Percentiles rank a stretch among this genome's conserved stretches.
These are phyloP conservation scores for Berberis vulgaris DNA, from an alignment of 164 flowering plant species.

Conservation along the genomic window DNA sequence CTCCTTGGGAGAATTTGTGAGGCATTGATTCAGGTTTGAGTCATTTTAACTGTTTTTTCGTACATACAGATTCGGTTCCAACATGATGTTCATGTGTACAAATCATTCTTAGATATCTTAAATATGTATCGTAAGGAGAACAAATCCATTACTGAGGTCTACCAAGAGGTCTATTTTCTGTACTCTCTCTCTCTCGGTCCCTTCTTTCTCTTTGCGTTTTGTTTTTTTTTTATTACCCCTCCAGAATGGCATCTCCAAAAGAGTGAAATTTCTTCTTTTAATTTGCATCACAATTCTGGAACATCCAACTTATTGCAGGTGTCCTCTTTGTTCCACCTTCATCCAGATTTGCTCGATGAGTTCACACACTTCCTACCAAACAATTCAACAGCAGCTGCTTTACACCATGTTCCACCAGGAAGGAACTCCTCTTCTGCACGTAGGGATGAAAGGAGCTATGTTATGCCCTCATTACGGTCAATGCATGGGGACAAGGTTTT, in stretches of 20 bases:
- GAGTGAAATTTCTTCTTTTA: not conserved
- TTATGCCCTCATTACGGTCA: slow-evolving; percentile 35
- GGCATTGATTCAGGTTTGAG: not conserved
- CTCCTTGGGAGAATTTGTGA: not conserved
- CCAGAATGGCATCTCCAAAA: not conserved
- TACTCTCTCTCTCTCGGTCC: not conserved
- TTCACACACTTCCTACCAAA: slow-evolving; percentile 74
- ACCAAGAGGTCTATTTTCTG: slow-evolving; percentile 51
- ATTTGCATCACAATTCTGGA: not conserved
- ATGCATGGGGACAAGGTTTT: slow-evolving; percentile 46
- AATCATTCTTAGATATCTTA: slow-evolving; percentile 80
- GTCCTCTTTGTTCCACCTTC: slow-evolving; percentile 46
- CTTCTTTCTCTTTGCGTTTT: not conserved
- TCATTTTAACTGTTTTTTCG: slow-evolving; percentile 2
- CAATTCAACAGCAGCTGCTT: slow-evolving; percentile 30
- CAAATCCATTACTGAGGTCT: slow-evolving; percentile 73
- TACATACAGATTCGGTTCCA: slow-evolving; percentile 74
- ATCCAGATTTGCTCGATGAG: slow-evolving; percentile 60
- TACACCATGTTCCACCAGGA: slow-evolving; percentile 33
- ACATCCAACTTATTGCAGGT: slow-evolving; percentile 34
- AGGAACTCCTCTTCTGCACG: slow-evolving; percentile 32
- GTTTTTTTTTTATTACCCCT: not conserved
- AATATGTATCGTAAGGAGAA: slow-evolving; percentile 83
- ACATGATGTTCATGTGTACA: slow-evolving; percentile 79
- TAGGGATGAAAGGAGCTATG: slow-evolving; percentile 41